phyloP scores from a whole-genome alignment of 2,329 filamentous ascomycete species.

The Akanthomyces uredinophilus region DNA sequence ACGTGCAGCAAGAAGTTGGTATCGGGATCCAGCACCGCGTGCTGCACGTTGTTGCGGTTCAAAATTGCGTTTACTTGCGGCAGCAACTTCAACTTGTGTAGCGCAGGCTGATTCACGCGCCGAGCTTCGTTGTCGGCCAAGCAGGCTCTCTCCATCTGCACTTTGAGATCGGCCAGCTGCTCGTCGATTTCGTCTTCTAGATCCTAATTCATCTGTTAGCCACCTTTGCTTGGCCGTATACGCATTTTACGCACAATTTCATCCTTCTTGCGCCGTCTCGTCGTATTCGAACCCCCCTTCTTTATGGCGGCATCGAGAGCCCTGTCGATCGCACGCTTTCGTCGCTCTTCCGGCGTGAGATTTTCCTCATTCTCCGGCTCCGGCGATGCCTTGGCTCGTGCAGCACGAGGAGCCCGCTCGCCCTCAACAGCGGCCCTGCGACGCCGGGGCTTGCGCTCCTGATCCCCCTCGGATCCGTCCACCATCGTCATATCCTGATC shows the following conservation, averaged over 20 bases:
- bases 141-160: constrained; percentile 86
- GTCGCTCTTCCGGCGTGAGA: constrained; percentile 77
- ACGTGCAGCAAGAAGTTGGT: constrained; percentile 93
- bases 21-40: constrained; percentile 85
- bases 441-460: constrained; percentile 41
- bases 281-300: constrained; percentile 51
- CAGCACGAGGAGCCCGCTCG: constrained; percentile 46
- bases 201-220: constrained; percentile 51
- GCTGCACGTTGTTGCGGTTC: constrained; percentile 81
- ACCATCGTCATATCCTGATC: constrained; percentile 46
- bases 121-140: constrained; percentile 81
- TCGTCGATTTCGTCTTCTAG: constrained; percentile 87
- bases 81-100: constrained; percentile 89
- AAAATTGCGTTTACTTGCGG: constrained; percentile 84
- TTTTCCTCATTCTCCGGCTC: constrained; percentile 70
- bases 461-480: constrained; percentile 42
- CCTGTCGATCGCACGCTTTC: constrained; percentile 76
- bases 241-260: constrained; percentile 64
- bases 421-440: constrained; percentile 40
- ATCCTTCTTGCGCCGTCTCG: constrained; percentile 77
- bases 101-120: constrained; percentile 70
- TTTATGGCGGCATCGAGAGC: constrained; percentile 87
- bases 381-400: constrained; percentile 39
- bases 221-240: not conserved
- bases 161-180: constrained; percentile 80